Percentiles rank a stretch among this genome's conserved stretches.
Evolutionary conservation across 148 eudicot genomes (phyloP).

Genomic region (Selenicereus undatus): DNA sequence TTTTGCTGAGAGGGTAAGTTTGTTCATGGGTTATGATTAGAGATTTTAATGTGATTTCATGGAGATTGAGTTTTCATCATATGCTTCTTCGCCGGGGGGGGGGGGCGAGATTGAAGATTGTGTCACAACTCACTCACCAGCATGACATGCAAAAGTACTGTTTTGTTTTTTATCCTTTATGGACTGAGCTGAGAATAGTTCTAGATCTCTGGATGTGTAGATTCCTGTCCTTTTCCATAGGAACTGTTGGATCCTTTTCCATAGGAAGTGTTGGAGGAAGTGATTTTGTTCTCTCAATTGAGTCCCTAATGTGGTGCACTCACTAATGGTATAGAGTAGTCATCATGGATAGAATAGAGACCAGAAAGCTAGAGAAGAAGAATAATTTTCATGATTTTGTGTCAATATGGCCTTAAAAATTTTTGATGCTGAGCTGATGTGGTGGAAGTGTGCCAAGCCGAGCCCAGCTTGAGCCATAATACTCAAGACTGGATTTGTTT

Average conservation of each 20-base stretch:
- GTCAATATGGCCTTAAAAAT: background rate
- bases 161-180: background rate
- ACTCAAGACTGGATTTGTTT: background rate
- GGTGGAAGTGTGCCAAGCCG: background rate
- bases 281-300: background rate
- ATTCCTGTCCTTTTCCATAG: background rate
- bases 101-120: too few relatives aligned
- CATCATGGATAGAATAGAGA: background rate
- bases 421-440: background rate
- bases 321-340: background rate
- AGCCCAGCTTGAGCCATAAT: background rate
- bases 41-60: background rate
- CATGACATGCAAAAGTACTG: background rate
- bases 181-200: background rate
- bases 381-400: background rate
- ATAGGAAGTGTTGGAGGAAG: background rate
- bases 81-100: background rate
- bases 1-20: constrained; percentile 70
- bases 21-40: background rate
- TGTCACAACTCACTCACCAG: too few relatives aligned
- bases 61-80: background rate
- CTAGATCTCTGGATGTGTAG: background rate
- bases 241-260: background rate
- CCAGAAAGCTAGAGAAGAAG: background rate
- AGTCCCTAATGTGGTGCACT: background rate